Percentiles rank a stretch among this genome's conserved stretches.
These are phyloP conservation scores for Vairimorpha ceranae DNA, from an alignment of 371 early-diverging fungal species.

Conservation along the genomic window DNA sequence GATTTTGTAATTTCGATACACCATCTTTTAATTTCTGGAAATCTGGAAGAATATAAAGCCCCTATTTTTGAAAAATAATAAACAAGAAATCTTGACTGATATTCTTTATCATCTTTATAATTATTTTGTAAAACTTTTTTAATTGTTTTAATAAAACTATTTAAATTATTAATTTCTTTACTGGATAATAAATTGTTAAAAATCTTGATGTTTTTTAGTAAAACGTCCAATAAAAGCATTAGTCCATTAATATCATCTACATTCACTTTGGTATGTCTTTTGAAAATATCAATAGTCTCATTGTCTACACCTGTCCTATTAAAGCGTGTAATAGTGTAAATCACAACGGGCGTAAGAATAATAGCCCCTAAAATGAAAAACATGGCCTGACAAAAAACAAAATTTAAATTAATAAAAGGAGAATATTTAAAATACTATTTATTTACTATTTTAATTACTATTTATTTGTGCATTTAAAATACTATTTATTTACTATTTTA, in stretches of 20 bases:
- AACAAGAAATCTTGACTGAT: background rate
- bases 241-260: background rate
- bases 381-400: too few species aligned
- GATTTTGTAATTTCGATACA: background rate
- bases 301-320: background rate
- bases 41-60: background rate
- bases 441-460: too few species aligned
- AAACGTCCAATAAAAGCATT: background rate
- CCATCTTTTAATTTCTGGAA: background rate
- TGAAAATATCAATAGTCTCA: background rate
- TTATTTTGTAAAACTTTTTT: background rate
- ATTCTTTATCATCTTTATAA: background rate
- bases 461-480: too few species aligned
- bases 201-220: background rate
- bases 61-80: background rate
- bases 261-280: background rate
- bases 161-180: background rate
- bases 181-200: background rate
- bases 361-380: background rate
- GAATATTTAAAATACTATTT: too few species aligned
- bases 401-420: too few species aligned
- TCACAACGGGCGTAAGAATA: background rate
- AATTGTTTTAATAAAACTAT: background rate
- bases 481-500: too few species aligned
- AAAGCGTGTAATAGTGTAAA: background rate